A percentile compares a stretch with the other conserved stretches of the same genome.
Evolutionary conservation across 495 filamentous ascomycete species (phyloP).

Genomic region (Thozetella sp.): DNA sequence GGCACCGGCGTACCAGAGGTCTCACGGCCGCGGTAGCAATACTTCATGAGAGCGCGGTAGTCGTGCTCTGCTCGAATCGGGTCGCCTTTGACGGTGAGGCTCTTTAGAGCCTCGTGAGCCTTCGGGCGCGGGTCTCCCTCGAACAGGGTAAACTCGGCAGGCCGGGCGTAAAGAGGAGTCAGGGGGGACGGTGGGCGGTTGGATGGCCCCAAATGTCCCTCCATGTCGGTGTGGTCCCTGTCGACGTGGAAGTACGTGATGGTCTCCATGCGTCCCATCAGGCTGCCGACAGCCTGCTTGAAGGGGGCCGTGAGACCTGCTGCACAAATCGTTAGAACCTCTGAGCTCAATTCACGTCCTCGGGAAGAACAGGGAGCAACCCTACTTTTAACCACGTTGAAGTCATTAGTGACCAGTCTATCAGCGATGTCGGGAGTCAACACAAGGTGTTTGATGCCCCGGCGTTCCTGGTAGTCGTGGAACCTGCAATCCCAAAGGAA

Average conservation of each 20-base stretch:
- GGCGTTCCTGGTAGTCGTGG: neutral
- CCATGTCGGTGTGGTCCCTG: neutral
- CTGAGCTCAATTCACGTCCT: too few relatives aligned
- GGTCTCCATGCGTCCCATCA: neutral
- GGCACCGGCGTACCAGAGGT: neutral
- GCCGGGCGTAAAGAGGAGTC: neutral
- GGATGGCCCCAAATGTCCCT: neutral
- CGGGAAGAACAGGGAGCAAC: too few relatives aligned
- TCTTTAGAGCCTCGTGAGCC: neutral
- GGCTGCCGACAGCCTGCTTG: too few relatives aligned
- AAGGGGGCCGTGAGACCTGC: neutral
- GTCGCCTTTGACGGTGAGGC: neutral
- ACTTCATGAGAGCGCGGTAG: neutral
- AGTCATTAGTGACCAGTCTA: neutral
- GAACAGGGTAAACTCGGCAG: neutral
- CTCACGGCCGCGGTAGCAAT: neutral
- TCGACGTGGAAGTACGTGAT: neutral
- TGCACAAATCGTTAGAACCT: too few relatives aligned
- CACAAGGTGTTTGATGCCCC: neutral
- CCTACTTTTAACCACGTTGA: neutral
- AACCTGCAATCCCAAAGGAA: neutral
- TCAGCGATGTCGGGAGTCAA: neutral
- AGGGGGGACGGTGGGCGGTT: neutral
- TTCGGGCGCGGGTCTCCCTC: neutral
- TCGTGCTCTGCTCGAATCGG: neutral